phyloP scores from a whole-genome alignment of 257 asterid species.

The Solanum infundibuliforme region DNA sequence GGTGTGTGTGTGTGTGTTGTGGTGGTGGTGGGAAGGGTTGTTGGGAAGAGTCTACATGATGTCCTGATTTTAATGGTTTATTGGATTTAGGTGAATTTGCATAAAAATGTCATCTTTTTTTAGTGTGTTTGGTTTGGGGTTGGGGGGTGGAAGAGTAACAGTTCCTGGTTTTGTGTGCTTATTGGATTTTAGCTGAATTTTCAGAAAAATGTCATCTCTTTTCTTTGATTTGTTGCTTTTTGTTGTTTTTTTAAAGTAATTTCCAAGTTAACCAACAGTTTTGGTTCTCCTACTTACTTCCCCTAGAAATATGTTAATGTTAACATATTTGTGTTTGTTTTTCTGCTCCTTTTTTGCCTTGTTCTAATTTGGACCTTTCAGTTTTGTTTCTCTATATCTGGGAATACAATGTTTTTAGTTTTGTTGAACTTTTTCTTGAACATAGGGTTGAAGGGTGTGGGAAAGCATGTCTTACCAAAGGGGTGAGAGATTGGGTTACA shows the following conservation, averaged over 20 bases:
- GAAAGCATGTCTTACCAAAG: constrained; percentile 20
- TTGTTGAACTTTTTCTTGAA: background rate
- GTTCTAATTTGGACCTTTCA: background rate
- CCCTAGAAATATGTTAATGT: background rate
- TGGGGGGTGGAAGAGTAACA: background rate
- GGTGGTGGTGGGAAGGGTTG: background rate
- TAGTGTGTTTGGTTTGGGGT: background rate
- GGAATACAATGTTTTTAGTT: background rate
- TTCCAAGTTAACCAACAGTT: background rate
- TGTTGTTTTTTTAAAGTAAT: background rate
- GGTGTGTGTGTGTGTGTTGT: background rate
- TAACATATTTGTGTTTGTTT: background rate
- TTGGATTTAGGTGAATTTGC: background rate
- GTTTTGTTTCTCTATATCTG: background rate
- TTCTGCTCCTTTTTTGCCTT: background rate
- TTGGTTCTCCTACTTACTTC: background rate
- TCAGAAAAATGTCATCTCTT: background rate
- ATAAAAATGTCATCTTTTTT: background rate
- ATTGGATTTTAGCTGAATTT: background rate
- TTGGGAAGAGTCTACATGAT: background rate
- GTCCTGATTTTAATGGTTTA: background rate
- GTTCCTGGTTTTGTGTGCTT: background rate
- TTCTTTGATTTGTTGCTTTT: background rate
- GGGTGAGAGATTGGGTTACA: constrained; percentile 25
- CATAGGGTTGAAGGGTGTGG: background rate